Evolutionary conservation across 2,329 filamentous ascomycete genomes (phyloP).

Genomic region (Fusarium neocosmosporiellum): DNA sequence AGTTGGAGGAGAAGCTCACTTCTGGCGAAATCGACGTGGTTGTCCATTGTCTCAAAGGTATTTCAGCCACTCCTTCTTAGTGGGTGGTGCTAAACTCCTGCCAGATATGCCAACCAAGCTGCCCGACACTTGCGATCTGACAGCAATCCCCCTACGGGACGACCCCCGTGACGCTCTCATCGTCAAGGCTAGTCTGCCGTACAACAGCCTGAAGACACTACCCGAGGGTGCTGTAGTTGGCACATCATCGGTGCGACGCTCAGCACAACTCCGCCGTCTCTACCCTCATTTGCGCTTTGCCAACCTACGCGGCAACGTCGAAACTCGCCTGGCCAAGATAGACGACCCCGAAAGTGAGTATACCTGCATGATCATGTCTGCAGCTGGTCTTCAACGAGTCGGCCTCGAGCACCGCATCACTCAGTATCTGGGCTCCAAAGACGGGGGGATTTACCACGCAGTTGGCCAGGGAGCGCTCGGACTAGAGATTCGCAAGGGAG

Average conservation of each 20-base stretch:
- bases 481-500: not conserved
- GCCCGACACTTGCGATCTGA: not conserved
- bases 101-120: not conserved
- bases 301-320: not conserved
- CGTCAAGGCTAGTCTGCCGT: not conserved
- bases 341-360: not conserved
- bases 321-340: not conserved
- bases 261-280: not conserved
- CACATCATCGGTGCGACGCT: not conserved
- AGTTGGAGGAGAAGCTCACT: not conserved
- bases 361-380: constrained; percentile 1
- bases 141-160: not conserved
- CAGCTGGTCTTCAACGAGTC: not conserved
- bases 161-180: not conserved
- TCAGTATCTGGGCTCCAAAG: not conserved
- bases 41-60: constrained; percentile 2
- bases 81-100: not conserved
- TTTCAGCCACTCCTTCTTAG: not conserved
- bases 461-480: not conserved
- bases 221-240: not conserved
- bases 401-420: not conserved
- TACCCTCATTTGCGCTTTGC: not conserved
- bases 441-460: not conserved
- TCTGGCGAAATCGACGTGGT: not conserved
- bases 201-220: not conserved